phyloP scores from a whole-genome alignment of 768 basidiomycete species.

The Boletus huronensis region DNA sequence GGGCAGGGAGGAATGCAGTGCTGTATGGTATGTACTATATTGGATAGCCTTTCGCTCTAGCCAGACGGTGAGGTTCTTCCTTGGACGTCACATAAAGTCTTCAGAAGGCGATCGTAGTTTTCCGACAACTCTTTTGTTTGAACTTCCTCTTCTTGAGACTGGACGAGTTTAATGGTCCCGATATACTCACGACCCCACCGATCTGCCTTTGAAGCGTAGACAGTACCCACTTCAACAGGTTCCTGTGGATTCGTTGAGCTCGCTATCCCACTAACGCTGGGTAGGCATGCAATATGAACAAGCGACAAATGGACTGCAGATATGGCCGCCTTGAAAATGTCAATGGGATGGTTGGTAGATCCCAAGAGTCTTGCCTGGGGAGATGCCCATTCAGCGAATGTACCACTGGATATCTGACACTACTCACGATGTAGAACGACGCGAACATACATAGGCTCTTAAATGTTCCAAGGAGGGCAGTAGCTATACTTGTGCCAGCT shows the following conservation, averaged over 20 bases:
- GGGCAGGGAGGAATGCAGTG: background rate
- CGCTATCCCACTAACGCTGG: constrained; percentile 23
- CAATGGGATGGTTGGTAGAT: constrained; percentile 63
- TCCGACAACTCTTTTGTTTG: constrained; percentile 48
- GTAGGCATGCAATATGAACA: constrained; percentile 50
- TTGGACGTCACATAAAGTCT: constrained; percentile 32
- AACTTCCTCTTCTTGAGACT: constrained; percentile 48
- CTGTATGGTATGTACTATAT: background rate
- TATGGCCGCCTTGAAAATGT: constrained; percentile 60
- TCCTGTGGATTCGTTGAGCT: constrained; percentile 10
- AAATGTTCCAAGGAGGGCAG: constrained; percentile 43
- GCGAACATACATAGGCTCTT: constrained; percentile 47
- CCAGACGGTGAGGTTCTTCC: constrained; percentile 24
- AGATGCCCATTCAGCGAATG: constrained; percentile 1
- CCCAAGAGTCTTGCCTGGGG: constrained; percentile 64
- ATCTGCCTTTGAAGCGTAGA: constrained; percentile 55
- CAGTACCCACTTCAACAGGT: constrained; percentile 27
- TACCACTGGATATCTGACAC: background rate
- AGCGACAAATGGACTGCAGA: constrained; percentile 65
- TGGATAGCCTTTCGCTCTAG: background rate
- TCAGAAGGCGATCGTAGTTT: constrained; percentile 55
- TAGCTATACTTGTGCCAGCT: constrained; percentile 58
- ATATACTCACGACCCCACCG: constrained; percentile 55
- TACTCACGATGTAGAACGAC: constrained; percentile 62
- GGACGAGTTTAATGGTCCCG: constrained; percentile 44